Percentiles rank a stretch among this genome's conserved stretches.
phyloP scores from a whole-genome alignment of 1,284 basidiomycete genomes.

The Rhizoctonia solani region DNA sequence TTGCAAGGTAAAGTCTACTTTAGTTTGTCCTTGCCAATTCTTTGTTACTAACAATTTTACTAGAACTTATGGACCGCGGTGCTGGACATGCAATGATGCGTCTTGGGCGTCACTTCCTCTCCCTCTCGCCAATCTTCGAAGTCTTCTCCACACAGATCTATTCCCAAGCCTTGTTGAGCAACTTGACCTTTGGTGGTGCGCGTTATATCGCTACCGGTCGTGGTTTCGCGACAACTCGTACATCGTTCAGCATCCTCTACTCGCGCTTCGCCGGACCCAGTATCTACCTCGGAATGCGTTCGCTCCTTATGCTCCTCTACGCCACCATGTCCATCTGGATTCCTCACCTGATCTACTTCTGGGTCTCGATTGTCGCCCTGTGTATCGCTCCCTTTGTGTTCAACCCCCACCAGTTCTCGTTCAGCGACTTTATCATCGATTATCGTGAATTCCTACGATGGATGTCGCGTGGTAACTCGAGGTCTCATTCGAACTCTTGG shows the following conservation, averaged over 20 bases:
- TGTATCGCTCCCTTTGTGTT: slow-evolving; percentile 95
- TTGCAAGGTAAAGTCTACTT: slow-evolving; percentile 93
- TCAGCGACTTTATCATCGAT: slow-evolving; percentile 94
- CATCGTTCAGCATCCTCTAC: slow-evolving; percentile 86
- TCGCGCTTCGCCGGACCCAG: slow-evolving; percentile 96
- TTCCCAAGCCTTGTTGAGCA: slow-evolving; percentile 92
- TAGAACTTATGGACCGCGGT: slow-evolving; percentile 91
- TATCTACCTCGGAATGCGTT: slow-evolving; percentile 94
- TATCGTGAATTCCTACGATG: slow-evolving; percentile 95
- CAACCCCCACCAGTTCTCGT: slow-evolving; percentile 96
- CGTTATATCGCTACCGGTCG: slow-evolving; percentile 96
- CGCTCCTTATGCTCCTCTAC: slow-evolving; percentile 86
- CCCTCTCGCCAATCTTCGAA: slow-evolving; percentile 93
- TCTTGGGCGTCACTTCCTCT: slow-evolving; percentile 88
- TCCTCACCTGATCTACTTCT: slow-evolving; percentile 93
- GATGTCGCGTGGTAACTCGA: slow-evolving; percentile 97
- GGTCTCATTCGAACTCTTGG: slow-evolving; percentile 95
- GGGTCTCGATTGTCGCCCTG: slow-evolving; percentile 85
- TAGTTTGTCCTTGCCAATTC: slow-evolving; percentile 47
- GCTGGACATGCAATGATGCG: slow-evolving; percentile 86
- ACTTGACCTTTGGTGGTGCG: slow-evolving; percentile 94
- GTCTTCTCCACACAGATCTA: slow-evolving; percentile 97
- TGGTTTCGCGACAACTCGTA: slow-evolving; percentile 93
- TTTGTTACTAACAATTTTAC: slow-evolving; percentile 28
- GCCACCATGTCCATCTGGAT: slow-evolving; percentile 89